A percentile compares a stretch with the other conserved stretches of the same genome.
phyloP scores from a whole-genome alignment of 305 asterid species.

The Fraxinus floribunda region DNA sequence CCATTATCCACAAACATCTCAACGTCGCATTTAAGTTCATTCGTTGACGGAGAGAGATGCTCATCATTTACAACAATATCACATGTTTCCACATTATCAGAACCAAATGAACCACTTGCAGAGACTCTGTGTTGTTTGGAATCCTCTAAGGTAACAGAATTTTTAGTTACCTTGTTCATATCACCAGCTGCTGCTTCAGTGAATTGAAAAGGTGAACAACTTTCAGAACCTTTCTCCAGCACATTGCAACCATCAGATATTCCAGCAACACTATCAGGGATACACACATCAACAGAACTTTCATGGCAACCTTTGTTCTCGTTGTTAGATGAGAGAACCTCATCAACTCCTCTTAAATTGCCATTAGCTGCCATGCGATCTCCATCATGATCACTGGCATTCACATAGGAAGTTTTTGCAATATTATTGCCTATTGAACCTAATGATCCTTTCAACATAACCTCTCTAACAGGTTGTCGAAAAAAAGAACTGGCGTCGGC shows the following conservation, averaged over 20 bases:
- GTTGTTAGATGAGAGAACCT: constrained; percentile 20
- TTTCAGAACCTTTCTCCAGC: constrained; percentile 24
- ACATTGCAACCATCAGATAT: constrained; percentile 24
- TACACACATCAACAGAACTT: constrained; percentile 16
- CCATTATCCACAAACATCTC: constrained; percentile 32
- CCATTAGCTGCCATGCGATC: constrained; percentile 23
- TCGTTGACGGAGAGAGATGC: constrained; percentile 24
- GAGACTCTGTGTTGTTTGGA: constrained; percentile 28
- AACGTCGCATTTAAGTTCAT: constrained; percentile 29
- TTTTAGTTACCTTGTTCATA: constrained; percentile 22
- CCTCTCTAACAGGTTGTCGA: constrained; percentile 31
- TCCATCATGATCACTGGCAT: constrained; percentile 30
- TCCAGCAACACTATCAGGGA: constrained; percentile 29
- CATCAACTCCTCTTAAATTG: constrained; percentile 23
- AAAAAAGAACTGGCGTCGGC: constrained; percentile 25
- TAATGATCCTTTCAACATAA: constrained; percentile 27
- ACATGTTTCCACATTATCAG: constrained; percentile 35
- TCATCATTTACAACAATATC: constrained; percentile 30
- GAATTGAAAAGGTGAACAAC: constrained; percentile 29
- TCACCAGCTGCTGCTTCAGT: constrained; percentile 27
- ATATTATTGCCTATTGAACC: constrained; percentile 21
- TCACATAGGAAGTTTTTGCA: constrained; percentile 24
- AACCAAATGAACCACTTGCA: constrained; percentile 34
- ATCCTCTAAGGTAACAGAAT: constrained; percentile 33
- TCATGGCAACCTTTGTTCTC: constrained; percentile 21